Evolutionary conservation across 2,329 filamentous ascomycete genomes (phyloP).

Genomic region (Simplicillium aogashimaense): DNA sequence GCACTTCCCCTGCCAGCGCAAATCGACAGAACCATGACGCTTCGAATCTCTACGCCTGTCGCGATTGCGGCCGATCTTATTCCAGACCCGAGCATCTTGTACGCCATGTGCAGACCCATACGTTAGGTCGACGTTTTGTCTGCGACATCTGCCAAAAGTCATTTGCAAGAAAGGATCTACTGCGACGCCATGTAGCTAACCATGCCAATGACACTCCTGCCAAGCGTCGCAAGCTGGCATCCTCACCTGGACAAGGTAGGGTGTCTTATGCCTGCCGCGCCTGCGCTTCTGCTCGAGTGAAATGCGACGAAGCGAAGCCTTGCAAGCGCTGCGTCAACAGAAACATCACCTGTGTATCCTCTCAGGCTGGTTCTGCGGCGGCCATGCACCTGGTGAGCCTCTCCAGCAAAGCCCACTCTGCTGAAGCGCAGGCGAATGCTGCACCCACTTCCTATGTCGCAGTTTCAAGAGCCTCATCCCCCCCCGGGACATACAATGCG

Average conservation of each 20-base stretch:
- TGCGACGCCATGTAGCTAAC: conserved; percentile 41
- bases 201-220: conserved; percentile 39
- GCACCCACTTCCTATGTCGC: not conserved
- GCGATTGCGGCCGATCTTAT: conserved; percentile 40
- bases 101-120: conserved; percentile 40
- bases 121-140: conserved; percentile 37
- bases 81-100: conserved; percentile 45
- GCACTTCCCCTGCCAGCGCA: conserved; percentile 10
- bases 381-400: conserved; percentile 33
- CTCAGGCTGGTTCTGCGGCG: conserved; percentile 26
- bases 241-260: conserved; percentile 34
- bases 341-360: conserved; percentile 31
- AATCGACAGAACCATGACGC: conserved; percentile 9
- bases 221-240: conserved; percentile 33
- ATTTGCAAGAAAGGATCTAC: conserved; percentile 42
- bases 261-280: conserved; percentile 43
- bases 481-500: conserved; percentile 1
- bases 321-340: conserved; percentile 40
- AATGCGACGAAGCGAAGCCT: conserved; percentile 45
- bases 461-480: conserved; percentile 2
- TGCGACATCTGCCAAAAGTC: conserved; percentile 42
- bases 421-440: not conserved
- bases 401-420: conserved; percentile 23
- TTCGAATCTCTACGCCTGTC: conserved; percentile 35
- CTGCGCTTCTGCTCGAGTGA: conserved; percentile 42